Base-by-base conservation (phyloP, 1,139 yeast genomes). In the Suhomyces bolitotheri region DNA sequence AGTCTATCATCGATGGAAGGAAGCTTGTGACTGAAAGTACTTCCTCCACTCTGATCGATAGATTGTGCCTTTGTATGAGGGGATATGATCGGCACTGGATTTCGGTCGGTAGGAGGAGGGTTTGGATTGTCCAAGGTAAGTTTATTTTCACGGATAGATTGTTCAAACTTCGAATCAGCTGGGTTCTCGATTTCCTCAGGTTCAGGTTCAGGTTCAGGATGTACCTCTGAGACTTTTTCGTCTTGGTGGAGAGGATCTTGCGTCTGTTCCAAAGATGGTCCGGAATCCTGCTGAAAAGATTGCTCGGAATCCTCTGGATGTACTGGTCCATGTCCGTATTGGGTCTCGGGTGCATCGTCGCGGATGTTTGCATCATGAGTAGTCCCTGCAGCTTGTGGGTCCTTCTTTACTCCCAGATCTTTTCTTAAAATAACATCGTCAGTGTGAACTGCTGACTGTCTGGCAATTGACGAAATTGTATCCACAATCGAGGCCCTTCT, bases 391-490 rank as follows among this genome's bases (percentile, higher is more conserved):
- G 8, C 20, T 8, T 17, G 7, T 11, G n/a, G 13, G 12, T 8
- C 27, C 15, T 14, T 13, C 7, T 22, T 30, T 4, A 30, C 28
- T 16, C 28, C 16, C 41, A 31, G 43, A 29, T 31, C 31, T 23
- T 40, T 39, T 29, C 42, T 29, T 33, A 48, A 40, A 17, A 46
- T 45, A 24, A 20, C 29, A 16, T 41, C 49, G 14, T 41, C 49
- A 10, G 51, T 50, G 24, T 40, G 32, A 6, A 11, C 17, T 10
- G 49, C 51, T 1, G 53, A 42, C 13, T 36, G 34, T 9, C 23
- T 33, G 10, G 53, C 51, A 35, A 41, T 40, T 7, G 50, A 43
- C 14, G 48, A 39, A 15, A 50, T 47, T 21, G 43, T 40, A 25
- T 44, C 45, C 14, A 43, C 51, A 21, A 50, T 45, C 5, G 49